These are phyloP conservation scores for Talaromyces verruculosus DNA, from an alignment of 2,329 filamentous ascomycete genomes.

Conservation along the genomic window DNA sequence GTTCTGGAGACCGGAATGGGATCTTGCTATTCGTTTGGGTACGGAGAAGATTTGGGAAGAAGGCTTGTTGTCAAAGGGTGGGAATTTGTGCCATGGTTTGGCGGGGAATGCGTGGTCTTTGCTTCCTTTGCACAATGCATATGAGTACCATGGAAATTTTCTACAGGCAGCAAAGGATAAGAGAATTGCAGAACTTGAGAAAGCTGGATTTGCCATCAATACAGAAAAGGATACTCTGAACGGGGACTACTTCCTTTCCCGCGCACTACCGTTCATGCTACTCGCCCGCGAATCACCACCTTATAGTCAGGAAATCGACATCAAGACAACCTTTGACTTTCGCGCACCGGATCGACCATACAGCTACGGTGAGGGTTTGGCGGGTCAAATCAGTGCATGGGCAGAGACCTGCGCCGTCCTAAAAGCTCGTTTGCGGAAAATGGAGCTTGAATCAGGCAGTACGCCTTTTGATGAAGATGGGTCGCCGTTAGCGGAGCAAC, in stretches of 20 bases:
- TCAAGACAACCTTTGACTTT: conserved; percentile 31
- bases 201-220: conserved; percentile 21
- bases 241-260: conserved; percentile 41
- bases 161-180: conserved; percentile 8
- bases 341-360: conserved; percentile 45
- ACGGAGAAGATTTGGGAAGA: conserved; percentile 43
- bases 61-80: conserved; percentile 44
- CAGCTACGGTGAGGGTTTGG: conserved; percentile 41
- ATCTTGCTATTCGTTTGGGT: conserved; percentile 35
- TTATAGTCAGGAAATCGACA: conserved; percentile 28
- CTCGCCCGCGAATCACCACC: conserved; percentile 41
- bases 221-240: conserved; percentile 25
- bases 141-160: conserved; percentile 32
- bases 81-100: conserved; percentile 44
- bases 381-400: conserved; percentile 45
- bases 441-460: conserved; percentile 28
- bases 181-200: conserved; percentile 23
- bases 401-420: conserved; percentile 41
- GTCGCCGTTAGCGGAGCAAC: conserved; percentile 21
- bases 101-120: conserved; percentile 45
- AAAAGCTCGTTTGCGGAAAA: conserved; percentile 36
- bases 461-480: conserved; percentile 22
- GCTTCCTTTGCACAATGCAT: conserved; percentile 38
- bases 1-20: conserved; percentile 43
- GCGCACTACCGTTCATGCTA: conserved; percentile 39